These are phyloP conservation scores for Bipolaris gigantea DNA, from an alignment of 2,329 filamentous ascomycete genomes.

Conservation along the genomic window DNA sequence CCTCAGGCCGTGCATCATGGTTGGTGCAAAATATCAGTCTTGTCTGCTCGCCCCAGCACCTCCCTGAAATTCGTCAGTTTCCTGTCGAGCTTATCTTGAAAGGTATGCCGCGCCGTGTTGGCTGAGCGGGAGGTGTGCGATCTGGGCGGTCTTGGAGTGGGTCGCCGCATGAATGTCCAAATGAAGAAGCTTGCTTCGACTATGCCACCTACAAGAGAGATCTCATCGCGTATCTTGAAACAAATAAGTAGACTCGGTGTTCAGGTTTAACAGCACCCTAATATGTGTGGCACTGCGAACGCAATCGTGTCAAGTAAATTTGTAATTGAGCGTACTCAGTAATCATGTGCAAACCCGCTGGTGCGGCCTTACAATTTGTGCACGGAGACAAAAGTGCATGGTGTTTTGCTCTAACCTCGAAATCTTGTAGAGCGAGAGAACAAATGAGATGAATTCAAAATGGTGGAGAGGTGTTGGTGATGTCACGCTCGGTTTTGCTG, in stretches of 20 bases:
- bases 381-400: not conserved
- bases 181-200: not conserved
- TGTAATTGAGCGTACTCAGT: not conserved
- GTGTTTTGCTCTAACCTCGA: not conserved
- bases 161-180: not conserved
- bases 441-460: not conserved
- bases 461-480: not conserved
- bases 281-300: not conserved
- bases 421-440: not conserved
- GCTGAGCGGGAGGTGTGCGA: not conserved
- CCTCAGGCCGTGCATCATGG: not conserved
- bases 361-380: not conserved
- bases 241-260: not conserved
- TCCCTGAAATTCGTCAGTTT: not conserved
- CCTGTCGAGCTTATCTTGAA: conserved; percentile 1
- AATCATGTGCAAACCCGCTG: not conserved
- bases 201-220: not conserved
- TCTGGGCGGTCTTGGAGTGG: not conserved
- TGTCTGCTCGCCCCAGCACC: not conserved
- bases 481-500: not conserved
- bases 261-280: not conserved
- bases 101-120: not conserved
- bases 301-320: not conserved
- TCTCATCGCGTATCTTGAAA: not conserved
- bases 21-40: not conserved